Conservation (phyloP, 495 filamentous ascomycete species). For the Cryomyces minteri region DNA sequence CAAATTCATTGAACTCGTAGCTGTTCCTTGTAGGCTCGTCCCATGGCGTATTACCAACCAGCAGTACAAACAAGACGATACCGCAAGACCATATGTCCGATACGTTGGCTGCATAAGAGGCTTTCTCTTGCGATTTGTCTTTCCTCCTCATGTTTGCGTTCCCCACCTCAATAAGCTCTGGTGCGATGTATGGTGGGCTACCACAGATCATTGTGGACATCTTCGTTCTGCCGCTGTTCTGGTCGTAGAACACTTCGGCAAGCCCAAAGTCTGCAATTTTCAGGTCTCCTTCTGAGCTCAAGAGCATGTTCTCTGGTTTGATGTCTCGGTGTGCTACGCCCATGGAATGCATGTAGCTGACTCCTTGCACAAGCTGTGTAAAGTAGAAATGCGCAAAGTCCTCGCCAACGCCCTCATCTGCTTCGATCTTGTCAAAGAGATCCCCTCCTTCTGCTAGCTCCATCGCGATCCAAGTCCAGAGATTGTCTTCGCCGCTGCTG, state of each 20-base stretch:
- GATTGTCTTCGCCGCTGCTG: constrained; percentile 61
- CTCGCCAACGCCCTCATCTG: constrained; percentile 78
- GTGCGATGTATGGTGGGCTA: constrained; percentile 92
- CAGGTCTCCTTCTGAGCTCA: constrained; percentile 61
- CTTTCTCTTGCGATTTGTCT: constrained; percentile 29
- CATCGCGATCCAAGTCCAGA: constrained; percentile 99
- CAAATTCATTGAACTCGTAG: constrained; percentile 48
- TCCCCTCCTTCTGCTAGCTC: constrained; percentile 91
- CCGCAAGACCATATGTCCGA: constrained; percentile 96
- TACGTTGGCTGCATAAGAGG: constrained; percentile 64
- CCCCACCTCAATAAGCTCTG: constrained; percentile 43
- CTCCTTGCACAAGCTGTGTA: constrained; percentile 71
- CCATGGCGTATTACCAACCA: constrained; percentile 97
- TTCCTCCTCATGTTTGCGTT: constrained; percentile 12
- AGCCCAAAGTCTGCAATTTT: constrained; percentile 97
- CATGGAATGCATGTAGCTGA: constrained; percentile 79
- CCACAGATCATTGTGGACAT: constrained; percentile 78
- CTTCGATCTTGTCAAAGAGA: constrained; percentile 98
- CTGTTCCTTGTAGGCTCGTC: constrained; percentile 59
- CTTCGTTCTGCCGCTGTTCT: constrained; percentile 66
- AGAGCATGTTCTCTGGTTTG: constrained; percentile 25
- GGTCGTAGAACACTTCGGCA: constrained; percentile 56
- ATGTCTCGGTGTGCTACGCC: constrained; percentile 27
- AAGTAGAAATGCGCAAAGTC: constrained; percentile 96
- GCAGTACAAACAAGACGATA: constrained; percentile 84